Percentiles rank a stretch among this genome's conserved stretches.
Conservation (phyloP, 1,139 yeast genomes). For the Yamadazyma diospyri region DNA sequence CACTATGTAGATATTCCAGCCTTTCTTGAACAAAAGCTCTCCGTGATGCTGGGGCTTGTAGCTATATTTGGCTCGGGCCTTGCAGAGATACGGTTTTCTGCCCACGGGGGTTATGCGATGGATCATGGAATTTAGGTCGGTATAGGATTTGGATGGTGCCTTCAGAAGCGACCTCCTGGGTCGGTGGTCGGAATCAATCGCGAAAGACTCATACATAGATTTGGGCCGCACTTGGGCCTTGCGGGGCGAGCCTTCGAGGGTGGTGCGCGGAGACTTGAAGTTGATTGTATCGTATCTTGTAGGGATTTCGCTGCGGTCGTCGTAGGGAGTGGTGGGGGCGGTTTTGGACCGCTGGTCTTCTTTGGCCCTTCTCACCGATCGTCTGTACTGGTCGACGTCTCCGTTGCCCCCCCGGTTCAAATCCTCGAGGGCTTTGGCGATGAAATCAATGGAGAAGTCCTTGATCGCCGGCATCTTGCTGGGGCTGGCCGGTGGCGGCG, state of each 20-base stretch:
- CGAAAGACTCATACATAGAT: constrained; percentile 31
- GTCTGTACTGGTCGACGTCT: constrained; percentile 43
- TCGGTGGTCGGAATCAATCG: background rate
- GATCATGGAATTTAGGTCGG: constrained; percentile 29
- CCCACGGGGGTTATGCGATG: constrained; percentile 32
- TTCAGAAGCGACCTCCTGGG: constrained; percentile 23
- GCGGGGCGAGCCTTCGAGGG: constrained; percentile 13
- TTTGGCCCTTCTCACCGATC: constrained; percentile 31
- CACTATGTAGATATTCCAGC: constrained; percentile 67
- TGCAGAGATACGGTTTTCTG: constrained; percentile 52
- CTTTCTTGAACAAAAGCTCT: constrained; percentile 70
- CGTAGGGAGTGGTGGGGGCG: constrained; percentile 21
- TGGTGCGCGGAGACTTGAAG: constrained; percentile 18
- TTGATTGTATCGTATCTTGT: constrained; percentile 36
- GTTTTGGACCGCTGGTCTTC: constrained; percentile 15
- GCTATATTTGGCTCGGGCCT: constrained; percentile 66
- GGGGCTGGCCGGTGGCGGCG: constrained; percentile 3
- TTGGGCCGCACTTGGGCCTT: constrained; percentile 29
- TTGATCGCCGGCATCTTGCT: constrained; percentile 35
- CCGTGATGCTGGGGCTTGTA: constrained; percentile 78
- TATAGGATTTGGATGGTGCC: constrained; percentile 30
- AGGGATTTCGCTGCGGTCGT: constrained; percentile 39
- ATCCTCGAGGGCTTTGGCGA: constrained; percentile 61
- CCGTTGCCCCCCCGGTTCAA: constrained; percentile 65
- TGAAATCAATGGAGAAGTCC: constrained; percentile 47